Percentiles rank a stretch among this genome's conserved stretches.
phyloP scores from a whole-genome alignment of 306 rosid genomes.

The Acacia melanoxylon region DNA sequence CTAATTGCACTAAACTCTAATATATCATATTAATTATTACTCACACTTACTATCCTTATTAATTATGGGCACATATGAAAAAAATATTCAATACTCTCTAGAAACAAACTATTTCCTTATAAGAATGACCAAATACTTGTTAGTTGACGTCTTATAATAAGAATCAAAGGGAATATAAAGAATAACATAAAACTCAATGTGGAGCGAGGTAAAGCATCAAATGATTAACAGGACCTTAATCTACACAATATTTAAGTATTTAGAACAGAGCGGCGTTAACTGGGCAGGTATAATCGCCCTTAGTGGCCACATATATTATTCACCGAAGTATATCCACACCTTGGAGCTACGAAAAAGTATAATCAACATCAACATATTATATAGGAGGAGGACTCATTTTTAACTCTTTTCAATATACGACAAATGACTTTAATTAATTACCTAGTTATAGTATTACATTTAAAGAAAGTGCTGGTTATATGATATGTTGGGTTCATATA shows the following conservation, averaged over 20 bases:
- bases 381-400: background rate
- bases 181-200: background rate
- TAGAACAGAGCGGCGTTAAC: background rate
- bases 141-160: no score
- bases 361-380: background rate
- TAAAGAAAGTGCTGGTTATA: background rate
- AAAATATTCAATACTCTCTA: no score
- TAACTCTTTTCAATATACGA: background rate
- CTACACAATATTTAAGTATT: background rate
- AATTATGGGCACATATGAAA: no score
- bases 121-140: no score
- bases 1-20: no score
- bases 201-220: background rate
- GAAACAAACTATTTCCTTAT: no score
- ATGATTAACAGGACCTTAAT: background rate
- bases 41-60: no score
- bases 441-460: background rate
- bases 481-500: background rate
- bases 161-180: background rate
- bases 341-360: background rate
- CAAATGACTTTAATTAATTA: background rate
- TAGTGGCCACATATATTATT: background rate
- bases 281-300: background rate
- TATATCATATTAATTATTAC: no score
- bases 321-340: background rate